Evolutionary conservation across 768 basidiomycete genomes (phyloP).

Genomic region (Porpolomopsis calyptriformis): DNA sequence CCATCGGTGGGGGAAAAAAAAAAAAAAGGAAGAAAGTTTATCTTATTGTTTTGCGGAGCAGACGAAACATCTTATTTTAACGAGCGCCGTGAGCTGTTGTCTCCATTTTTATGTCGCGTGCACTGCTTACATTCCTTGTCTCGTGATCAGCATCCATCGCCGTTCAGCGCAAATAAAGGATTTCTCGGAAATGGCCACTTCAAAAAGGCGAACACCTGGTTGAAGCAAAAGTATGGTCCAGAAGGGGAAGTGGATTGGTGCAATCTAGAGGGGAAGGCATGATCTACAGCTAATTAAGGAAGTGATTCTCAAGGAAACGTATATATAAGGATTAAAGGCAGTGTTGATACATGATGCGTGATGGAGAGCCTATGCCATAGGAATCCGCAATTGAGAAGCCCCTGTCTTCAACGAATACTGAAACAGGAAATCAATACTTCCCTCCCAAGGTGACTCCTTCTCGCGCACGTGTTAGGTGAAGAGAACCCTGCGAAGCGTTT

Average conservation of each 20-base stretch:
- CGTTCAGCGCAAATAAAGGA: conserved; percentile 63
- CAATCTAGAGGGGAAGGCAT: conserved; percentile 11
- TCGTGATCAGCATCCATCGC: conserved; percentile 62
- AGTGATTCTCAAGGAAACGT: too few relatives aligned
- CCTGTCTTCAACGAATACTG: neutral
- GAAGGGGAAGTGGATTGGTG: conserved; percentile 72
- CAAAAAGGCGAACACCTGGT: conserved; percentile 77
- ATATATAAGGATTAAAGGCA: too few relatives aligned
- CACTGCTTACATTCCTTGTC: conserved; percentile 3
- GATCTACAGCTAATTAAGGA: too few relatives aligned
- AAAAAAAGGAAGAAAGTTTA: neutral
- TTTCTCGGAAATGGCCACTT: conserved; percentile 90
- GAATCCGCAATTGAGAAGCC: neutral
- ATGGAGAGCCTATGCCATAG: neutral
- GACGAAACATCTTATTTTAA: conserved; percentile 74
- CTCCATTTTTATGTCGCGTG: neutral
- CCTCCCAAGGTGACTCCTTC: neutral
- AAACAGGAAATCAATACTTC: neutral
- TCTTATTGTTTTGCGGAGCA: conserved; percentile 20
- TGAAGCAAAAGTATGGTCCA: conserved; percentile 64
- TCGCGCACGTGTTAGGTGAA: conserved; percentile 1
- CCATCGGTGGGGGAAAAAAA: too few relatives aligned
- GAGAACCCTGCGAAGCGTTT: neutral
- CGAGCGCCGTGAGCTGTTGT: conserved; percentile 49
- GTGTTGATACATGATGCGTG: neutral